These are phyloP conservation scores for Hemileia vastatrix DNA, from an alignment of 1,284 basidiomycete species.

Conservation along the genomic window DNA sequence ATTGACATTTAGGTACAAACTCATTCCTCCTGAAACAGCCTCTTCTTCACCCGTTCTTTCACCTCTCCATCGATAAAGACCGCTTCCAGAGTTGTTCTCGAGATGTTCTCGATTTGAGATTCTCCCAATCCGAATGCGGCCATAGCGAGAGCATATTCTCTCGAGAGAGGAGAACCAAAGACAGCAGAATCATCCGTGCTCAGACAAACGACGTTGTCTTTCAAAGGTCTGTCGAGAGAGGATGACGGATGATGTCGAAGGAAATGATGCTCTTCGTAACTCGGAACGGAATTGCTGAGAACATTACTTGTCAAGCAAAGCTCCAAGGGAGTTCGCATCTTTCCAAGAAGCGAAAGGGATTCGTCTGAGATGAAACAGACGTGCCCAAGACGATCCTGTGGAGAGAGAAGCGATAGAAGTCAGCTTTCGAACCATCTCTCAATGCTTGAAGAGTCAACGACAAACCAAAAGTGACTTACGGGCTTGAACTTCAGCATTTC, in stretches of 20 bases:
- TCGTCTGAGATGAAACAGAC: slow-evolving; percentile 4
- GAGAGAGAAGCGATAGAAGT: not conserved
- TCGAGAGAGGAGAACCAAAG: slow-evolving; percentile 26
- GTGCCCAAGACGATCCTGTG: slow-evolving; percentile 16
- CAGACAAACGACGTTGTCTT: slow-evolving; percentile 12
- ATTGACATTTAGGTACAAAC: too few species aligned
- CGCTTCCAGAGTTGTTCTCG: not conserved
- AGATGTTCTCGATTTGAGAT: not conserved
- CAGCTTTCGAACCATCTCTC: too few species aligned
- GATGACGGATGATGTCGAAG: slow-evolving; percentile 10
- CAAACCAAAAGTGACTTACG: too few species aligned
- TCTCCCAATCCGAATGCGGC: slow-evolving; percentile 20
- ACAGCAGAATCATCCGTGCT: slow-evolving; percentile 31
- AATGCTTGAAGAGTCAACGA: too few species aligned
- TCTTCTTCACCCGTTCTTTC: not conserved
- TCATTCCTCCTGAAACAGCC: too few species aligned
- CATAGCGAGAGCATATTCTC: slow-evolving; percentile 29
- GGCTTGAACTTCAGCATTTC: too few species aligned
- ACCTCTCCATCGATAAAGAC: not conserved
- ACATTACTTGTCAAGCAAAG: slow-evolving; percentile 14
- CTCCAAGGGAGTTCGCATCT: slow-evolving; percentile 6
- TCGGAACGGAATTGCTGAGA: not conserved
- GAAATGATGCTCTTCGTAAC: slow-evolving; percentile 12
- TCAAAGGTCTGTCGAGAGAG: not conserved
- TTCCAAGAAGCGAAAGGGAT: not conserved